Base-by-base conservation (phyloP, 176 grass and related monocot species). In the Cocos nucifera region DNA sequence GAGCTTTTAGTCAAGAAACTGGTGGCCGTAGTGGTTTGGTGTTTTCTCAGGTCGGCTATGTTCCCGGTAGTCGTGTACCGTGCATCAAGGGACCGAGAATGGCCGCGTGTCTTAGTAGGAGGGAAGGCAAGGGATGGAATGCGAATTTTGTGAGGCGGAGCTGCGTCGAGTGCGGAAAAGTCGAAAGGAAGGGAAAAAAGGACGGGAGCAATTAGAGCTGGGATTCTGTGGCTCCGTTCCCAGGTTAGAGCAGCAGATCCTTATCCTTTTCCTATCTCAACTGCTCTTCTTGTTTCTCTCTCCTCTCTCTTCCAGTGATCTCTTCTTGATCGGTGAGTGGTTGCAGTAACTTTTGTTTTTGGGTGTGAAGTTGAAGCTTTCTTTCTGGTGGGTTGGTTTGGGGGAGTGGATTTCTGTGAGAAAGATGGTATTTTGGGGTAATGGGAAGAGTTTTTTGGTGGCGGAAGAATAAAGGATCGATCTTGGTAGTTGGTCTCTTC, bases 141-240 rank as follows among this genome's bases (percentile, higher is more conserved):
- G 35, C 35, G 35, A 44, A 44, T 44, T 30, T 44, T 44, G 35
- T 44, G 35, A 44, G 35, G 35, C 35, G 9, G 35, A 12, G 35
- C 9, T 14, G 35, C 10, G 15, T 15, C 17, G 62, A 17, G 21
- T 1, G 35, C 58, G 27, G 62, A 22, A 29, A 27, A 77, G 67
- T n/a, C 63, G 28, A 68, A 75, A 79, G 0, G 71, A 18, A 78
- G 80, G 20, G 23, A 23, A n/a, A 68, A 61, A 4, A 17, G 22
- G 50, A 17, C 21, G 39, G 54, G 5, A 24, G 26, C 19, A 74
- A 78, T 86, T 86, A 86, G 88, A 93, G 78, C 78, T 51, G 68
- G 19, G 19, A 58, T 74, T 95, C 78, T 87, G 88, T 95, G 89
- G 84, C 81, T 85, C 59, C 62, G 67, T 82, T 76, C 71, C 81